These are phyloP conservation scores for Eimeria sp. DNA, from an alignment of 169 alveolate genomes.

Conservation along the genomic window DNA sequence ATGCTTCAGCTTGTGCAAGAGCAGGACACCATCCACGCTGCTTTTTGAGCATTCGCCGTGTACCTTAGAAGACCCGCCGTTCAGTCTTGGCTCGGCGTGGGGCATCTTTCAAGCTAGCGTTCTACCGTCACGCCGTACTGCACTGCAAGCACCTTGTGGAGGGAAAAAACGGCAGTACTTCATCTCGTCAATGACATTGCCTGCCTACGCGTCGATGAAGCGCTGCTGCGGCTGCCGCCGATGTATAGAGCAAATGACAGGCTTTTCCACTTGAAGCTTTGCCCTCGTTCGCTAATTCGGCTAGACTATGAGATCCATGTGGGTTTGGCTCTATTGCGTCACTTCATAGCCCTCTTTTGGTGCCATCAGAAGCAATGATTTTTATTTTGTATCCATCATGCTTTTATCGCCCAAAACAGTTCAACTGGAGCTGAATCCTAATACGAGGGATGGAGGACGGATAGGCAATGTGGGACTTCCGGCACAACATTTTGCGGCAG, in stretches of 20 bases:
- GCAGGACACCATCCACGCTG: neutral
- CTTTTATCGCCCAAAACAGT: neutral
- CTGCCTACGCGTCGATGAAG: neutral
- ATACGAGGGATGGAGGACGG: neutral
- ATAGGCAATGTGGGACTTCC: neutral
- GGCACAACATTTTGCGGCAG: neutral
- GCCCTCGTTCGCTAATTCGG: neutral
- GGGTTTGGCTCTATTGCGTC: neutral
- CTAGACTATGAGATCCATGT: neutral
- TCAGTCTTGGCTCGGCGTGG: too few relatives aligned
- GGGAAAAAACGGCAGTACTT: neutral
- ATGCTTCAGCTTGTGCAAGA: neutral
- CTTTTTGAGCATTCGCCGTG: neutral
- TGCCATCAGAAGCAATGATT: neutral
- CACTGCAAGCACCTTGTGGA: neutral
- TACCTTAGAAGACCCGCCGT: too few relatives aligned
- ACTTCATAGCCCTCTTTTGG: neutral
- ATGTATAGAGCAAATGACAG: neutral
- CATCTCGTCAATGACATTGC: neutral
- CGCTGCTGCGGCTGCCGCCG: conserved; percentile 33
- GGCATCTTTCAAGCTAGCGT: neutral
- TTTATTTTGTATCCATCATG: neutral
- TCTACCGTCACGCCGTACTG: neutral
- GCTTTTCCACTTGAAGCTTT: neutral
- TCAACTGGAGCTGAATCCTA: neutral